Base-by-base conservation (phyloP, 805 yeast genomes). In the Saturnispora besseyi region DNA sequence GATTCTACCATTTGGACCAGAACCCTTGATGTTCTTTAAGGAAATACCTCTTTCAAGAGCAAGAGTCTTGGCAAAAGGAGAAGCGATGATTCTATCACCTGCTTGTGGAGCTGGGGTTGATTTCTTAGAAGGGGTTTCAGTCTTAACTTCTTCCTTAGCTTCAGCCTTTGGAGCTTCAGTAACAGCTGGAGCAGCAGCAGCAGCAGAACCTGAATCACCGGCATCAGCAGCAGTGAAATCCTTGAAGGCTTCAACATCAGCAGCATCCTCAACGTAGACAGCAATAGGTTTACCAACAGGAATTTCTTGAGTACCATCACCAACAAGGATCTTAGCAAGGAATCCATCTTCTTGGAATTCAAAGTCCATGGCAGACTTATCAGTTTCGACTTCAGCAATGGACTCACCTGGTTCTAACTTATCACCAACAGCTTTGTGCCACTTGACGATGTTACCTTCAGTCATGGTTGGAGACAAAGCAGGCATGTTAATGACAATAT, bases 401-500 rank as follows among this genome's bases (percentile, higher is more conserved):
- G 93, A 82, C 65, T 90, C 97, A 69, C 99, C 99, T 21, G 97
- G 93, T 30, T 77, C 62, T 57, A 93, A 79, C 67, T 79, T 71
- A 66, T 93, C 99, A 63, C 99, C 99, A 36, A 82, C 87, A 42
- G 78, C 69, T 74, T 90, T 93, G 65, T 81, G 77, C 99, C 99
- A 93, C 52, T 79, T 74, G 37, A 91, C 91, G 57, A 93, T 74
- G 68, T 81, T 84, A 66, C 99, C 99, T 65, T 87, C 91, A 54
- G 96, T 86, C 99, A 93, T 93, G 49, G 99, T 93, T 57, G 99
- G 99, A n/a, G 98, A 91, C 62, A 93, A 75, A 9, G 99, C 99
- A 45, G 99, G 99, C 99, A 93, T 93, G 66, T 83, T 84, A 61
- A 93, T 88, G 63, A 93, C 82, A 53, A 85, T 80, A 70, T 93